Conservation (phyloP, 768 basidiomycete genomes). For the Fistulinella prunicolor region DNA sequence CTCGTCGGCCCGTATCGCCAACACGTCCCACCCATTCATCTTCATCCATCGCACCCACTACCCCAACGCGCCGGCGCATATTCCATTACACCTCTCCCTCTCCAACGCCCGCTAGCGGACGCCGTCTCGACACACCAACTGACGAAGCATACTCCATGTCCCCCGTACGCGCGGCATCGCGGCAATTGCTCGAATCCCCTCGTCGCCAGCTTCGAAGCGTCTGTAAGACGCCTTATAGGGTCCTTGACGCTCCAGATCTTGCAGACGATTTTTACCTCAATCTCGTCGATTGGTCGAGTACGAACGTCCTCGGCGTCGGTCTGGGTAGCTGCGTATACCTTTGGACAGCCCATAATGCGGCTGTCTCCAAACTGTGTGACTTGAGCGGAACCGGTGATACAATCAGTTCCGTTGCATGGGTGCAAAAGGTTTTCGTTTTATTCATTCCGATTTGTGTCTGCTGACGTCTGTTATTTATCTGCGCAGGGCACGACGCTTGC, state of each 20-base stretch:
- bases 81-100: conserved; percentile 69
- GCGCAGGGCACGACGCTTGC: conserved; percentile 79
- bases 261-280: conserved; percentile 99
- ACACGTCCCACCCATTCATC: conserved; percentile 40
- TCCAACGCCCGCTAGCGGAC: conserved; percentile 41
- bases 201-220: conserved; percentile 77
- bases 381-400: conserved; percentile 60
- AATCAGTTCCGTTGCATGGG: conserved; percentile 91
- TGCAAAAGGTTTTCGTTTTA: conserved; percentile 55
- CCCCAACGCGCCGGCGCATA: conserved; percentile 54
- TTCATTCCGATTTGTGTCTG: background rate
- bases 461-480: background rate
- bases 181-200: conserved; percentile 80
- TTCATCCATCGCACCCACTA: conserved; percentile 41
- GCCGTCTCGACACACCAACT: conserved; percentile 75
- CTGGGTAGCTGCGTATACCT: conserved; percentile 91
- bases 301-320: conserved; percentile 93
- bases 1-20: conserved; percentile 61
- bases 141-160: conserved; percentile 89
- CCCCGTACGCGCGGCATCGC: conserved; percentile 82
- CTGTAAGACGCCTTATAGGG: conserved; percentile 94
- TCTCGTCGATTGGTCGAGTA: conserved; percentile 94
- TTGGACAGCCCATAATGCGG: conserved; percentile 94
- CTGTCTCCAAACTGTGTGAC: conserved; percentile 90
- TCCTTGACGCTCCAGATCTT: conserved; percentile 94